Percentiles rank a stretch among this genome's conserved stretches.
phyloP scores from a whole-genome alignment of 768 basidiomycete genomes.

The Boletus huronensis region DNA sequence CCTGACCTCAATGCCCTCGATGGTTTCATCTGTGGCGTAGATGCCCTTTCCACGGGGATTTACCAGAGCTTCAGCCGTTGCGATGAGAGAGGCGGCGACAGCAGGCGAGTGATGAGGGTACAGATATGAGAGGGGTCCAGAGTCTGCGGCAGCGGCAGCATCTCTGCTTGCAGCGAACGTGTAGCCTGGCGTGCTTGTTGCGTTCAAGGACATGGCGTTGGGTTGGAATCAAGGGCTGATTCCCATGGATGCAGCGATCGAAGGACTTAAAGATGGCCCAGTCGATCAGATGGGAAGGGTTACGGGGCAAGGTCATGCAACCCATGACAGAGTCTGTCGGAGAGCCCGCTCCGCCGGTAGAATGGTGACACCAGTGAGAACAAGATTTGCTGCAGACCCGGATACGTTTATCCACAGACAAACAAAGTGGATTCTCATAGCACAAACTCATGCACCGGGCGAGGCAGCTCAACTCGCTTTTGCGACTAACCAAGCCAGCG shows the following conservation, averaged over 20 bases:
- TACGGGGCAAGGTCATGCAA: neutral
- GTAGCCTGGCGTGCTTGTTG: constrained; percentile 27
- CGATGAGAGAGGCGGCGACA: constrained; percentile 42
- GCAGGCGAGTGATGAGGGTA: constrained; percentile 40
- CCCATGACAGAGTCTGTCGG: neutral
- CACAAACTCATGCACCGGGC: constrained; percentile 5
- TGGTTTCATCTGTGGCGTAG: constrained; percentile 52
- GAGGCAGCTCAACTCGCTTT: constrained; percentile 5
- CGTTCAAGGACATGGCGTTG: constrained; percentile 18
- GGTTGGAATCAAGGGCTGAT: constrained; percentile 3
- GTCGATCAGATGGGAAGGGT: neutral
- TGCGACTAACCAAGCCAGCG: constrained; percentile 3
- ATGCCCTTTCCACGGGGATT: constrained; percentile 48
- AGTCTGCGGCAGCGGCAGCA: constrained; percentile 1
- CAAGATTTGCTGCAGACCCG: neutral
- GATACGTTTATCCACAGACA: neutral
- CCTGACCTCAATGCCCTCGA: constrained; percentile 40
- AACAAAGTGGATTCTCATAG: neutral
- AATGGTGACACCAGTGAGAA: neutral
- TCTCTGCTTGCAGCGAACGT: constrained; percentile 28
- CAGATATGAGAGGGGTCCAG: constrained; percentile 28
- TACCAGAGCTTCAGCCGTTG: constrained; percentile 43
- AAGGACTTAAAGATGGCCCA: neutral
- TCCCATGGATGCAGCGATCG: neutral
- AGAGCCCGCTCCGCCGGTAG: constrained; percentile 4